Conservation (phyloP, 1,139 yeast species). For the Blastobotrys elegans region DNA sequence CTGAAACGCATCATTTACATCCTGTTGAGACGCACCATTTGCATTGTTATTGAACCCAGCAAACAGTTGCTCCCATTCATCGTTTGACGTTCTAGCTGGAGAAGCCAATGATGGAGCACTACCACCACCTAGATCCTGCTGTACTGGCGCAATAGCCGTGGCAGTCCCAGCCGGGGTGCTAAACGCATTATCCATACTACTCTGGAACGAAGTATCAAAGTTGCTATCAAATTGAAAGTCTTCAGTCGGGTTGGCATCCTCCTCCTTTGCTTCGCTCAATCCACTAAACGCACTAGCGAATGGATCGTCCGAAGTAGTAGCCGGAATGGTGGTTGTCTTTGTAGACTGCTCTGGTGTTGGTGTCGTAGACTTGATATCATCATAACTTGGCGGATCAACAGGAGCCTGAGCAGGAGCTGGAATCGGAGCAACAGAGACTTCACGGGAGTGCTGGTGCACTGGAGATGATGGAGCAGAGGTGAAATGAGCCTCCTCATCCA, state of each 20-base stretch:
- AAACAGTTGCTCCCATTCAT: slow-evolving; percentile 93
- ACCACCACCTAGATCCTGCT: background rate
- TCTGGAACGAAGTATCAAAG: slow-evolving; percentile 42
- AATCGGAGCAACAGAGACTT: slow-evolving; percentile 4
- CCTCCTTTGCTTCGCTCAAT: slow-evolving; percentile 26
- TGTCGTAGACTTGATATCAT: slow-evolving; percentile 10
- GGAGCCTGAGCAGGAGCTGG: slow-evolving; percentile 15
- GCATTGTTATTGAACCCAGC: slow-evolving; percentile 74
- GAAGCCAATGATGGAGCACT: slow-evolving; percentile 6
- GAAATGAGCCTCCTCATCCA: slow-evolving; percentile 8
- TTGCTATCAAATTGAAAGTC: slow-evolving; percentile 18
- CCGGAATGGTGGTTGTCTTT: slow-evolving; percentile 8
- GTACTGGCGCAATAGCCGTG: slow-evolving; percentile 13
- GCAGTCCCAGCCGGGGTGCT: slow-evolving; percentile 42
- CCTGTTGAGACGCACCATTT: slow-evolving; percentile 27
- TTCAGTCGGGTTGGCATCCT: slow-evolving; percentile 16
- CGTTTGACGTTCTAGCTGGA: slow-evolving; percentile 31
- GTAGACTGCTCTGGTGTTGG: slow-evolving; percentile 11
- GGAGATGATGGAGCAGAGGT: slow-evolving; percentile 31
- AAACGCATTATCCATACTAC: slow-evolving; percentile 26
- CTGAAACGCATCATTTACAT: slow-evolving; percentile 25
- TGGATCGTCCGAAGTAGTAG: slow-evolving; percentile 19
- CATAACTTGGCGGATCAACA: slow-evolving; percentile 6
- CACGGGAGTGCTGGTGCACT: background rate
- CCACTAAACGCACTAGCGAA: slow-evolving; percentile 28